Percentiles rank a stretch among this genome's conserved stretches.
Conservation (phyloP, 2,329 filamentous ascomycete genomes). For the Incumbomyces delicatus region DNA sequence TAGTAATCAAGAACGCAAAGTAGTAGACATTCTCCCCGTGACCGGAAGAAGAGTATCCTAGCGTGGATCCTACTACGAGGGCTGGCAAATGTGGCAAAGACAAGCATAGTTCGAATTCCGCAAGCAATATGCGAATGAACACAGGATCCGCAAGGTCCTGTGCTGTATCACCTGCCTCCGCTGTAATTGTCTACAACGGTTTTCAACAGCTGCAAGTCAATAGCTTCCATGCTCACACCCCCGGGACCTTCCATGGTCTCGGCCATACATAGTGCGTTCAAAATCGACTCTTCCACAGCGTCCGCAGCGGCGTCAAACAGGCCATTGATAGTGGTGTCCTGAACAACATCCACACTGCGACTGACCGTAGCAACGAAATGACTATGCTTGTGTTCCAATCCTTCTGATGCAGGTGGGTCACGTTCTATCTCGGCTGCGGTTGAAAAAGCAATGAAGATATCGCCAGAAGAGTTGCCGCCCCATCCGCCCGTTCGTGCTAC, state of each 20-base stretch:
- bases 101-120: too few relatives aligned
- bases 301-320: constrained; percentile 54
- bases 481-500: constrained; percentile 52
- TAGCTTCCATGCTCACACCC: constrained; percentile 40
- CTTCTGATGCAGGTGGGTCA: constrained; percentile 27
- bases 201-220: constrained; percentile 40
- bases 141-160: too few relatives aligned
- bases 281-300: constrained; percentile 55
- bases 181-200: constrained; percentile 34
- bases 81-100: too few relatives aligned
- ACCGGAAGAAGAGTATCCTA: too few relatives aligned
- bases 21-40: too few relatives aligned
- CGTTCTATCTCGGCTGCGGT: constrained; percentile 47
- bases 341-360: constrained; percentile 41
- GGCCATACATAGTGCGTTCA: constrained; percentile 54
- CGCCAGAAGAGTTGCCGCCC: constrained; percentile 53
- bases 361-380: constrained; percentile 27
- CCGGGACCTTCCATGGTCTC: constrained; percentile 48
- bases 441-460: constrained; percentile 59
- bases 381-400: constrained; percentile 16
- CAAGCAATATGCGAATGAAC: too few relatives aligned
- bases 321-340: constrained; percentile 52
- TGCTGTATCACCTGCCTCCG: constrained; percentile 2
- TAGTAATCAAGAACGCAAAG: too few relatives aligned
- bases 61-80: too few relatives aligned